Conservation (phyloP, 2,329 filamentous ascomycete species). For the Grosmannia serpens region DNA sequence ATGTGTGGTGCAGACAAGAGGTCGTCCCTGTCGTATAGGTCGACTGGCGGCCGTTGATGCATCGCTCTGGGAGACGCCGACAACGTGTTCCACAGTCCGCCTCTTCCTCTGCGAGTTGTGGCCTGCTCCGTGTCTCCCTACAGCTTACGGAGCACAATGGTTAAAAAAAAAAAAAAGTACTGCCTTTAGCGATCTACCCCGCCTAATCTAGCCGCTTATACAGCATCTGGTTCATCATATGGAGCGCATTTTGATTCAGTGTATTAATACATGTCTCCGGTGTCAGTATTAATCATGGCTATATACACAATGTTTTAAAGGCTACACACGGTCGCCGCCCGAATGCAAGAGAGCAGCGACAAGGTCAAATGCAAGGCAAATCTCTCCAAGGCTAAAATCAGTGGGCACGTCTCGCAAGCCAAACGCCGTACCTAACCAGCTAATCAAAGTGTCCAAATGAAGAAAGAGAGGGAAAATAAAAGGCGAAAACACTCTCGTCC, state of each 20-base stretch:
- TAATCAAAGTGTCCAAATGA: neutral
- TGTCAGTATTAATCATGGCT: too few species aligned
- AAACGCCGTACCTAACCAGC: neutral
- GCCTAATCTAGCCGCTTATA: neutral
- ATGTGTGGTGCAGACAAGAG: neutral
- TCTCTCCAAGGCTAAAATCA: neutral
- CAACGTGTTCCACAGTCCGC: too few species aligned
- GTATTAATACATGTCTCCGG: too few species aligned
- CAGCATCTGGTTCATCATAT: too few species aligned
- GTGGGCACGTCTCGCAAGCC: neutral
- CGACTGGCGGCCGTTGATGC: slow-evolving; percentile 11
- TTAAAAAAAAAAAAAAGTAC: too few species aligned
- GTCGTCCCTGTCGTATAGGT: slow-evolving; percentile 9
- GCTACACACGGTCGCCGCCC: neutral
- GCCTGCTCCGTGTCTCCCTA: too few species aligned
- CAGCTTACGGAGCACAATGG: too few species aligned
- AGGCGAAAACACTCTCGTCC: neutral
- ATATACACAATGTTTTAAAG: neutral
- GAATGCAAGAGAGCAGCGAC: neutral
- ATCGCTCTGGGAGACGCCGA: slow-evolving; percentile 1
- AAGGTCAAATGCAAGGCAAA: neutral
- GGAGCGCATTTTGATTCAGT: too few species aligned
- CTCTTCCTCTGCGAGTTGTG: too few species aligned
- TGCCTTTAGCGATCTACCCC: neutral
- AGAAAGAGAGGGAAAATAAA: neutral